A percentile compares a stretch with the other conserved stretches of the same genome.
Conservation (phyloP, 1,284 basidiomycete genomes). For the Heterobasidion annosum region DNA sequence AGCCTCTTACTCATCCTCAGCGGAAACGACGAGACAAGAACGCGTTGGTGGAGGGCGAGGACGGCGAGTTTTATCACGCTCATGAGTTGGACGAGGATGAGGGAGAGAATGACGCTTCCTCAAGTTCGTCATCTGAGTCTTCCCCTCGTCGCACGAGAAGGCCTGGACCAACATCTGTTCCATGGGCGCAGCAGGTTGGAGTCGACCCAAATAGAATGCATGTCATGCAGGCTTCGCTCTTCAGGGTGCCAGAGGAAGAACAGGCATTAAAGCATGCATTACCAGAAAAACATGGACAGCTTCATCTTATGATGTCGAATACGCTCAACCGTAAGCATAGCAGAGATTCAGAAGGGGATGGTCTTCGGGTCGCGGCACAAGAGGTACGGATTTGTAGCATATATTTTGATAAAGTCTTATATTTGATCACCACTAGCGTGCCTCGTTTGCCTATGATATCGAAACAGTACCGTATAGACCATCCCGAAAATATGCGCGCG, state of each 20-base stretch:
- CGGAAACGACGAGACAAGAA: conserved; percentile 18
- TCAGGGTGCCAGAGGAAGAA: conserved; percentile 65
- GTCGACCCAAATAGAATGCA: conserved; percentile 79
- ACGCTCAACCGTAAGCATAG: conserved; percentile 57
- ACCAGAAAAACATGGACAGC: conserved; percentile 23
- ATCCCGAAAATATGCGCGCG: conserved; percentile 62
- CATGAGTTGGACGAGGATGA: conserved; percentile 28
- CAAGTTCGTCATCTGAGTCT: conserved; percentile 16
- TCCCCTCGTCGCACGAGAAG: conserved; percentile 18
- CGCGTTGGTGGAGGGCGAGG: conserved; percentile 39
- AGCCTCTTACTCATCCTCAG: conserved; percentile 11
- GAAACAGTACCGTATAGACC: conserved; percentile 55
- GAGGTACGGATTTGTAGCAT: conserved; percentile 35
- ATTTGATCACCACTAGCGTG: conserved; percentile 35
- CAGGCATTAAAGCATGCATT: conserved; percentile 41
- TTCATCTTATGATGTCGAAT: conserved; percentile 23
- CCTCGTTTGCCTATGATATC: conserved; percentile 70
- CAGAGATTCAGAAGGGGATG: conserved; percentile 67
- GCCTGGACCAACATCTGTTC: conserved; percentile 23
- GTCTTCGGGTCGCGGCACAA: conserved; percentile 50
- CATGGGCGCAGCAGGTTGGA: conserved; percentile 64
- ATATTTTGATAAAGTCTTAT: conserved; percentile 1
- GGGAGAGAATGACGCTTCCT: conserved; percentile 12
- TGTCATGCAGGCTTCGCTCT: conserved; percentile 88
- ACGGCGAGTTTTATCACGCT: conserved; percentile 35